phyloP scores from a whole-genome alignment of 805 yeast genomes.

The Tetrapisispora pingtungensis region DNA sequence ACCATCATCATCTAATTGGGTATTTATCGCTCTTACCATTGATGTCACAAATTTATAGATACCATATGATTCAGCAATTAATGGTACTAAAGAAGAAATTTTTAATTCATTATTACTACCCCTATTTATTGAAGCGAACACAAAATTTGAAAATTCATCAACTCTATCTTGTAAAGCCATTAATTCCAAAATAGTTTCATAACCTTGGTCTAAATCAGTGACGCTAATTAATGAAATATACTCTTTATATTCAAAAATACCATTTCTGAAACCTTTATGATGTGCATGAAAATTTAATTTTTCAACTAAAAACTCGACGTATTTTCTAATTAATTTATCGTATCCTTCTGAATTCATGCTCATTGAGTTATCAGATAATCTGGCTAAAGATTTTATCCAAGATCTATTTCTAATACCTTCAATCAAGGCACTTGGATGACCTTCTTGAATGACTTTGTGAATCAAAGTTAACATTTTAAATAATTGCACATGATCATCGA shows the following conservation, averaged over 20 bases:
- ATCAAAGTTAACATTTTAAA: conserved; percentile 78
- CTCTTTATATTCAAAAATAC: conserved; percentile 93
- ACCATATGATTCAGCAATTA: conserved; percentile 86
- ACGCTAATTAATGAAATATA: conserved; percentile 79
- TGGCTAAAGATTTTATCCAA: conserved; percentile 66
- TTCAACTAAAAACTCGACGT: conserved; percentile 55
- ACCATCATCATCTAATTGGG: conserved; percentile 53
- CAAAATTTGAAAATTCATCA: conserved; percentile 64
- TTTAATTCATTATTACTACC: conserved; percentile 57
- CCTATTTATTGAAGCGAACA: conserved; percentile 61
- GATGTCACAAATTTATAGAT: conserved; percentile 81
- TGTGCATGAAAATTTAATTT: conserved; percentile 75
- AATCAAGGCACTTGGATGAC: conserved; percentile 75
- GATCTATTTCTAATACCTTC: conserved; percentile 73
- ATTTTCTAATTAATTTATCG: conserved; percentile 57
- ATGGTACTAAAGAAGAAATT: conserved; percentile 78
- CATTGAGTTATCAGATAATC: conserved; percentile 37
- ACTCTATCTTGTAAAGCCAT: conserved; percentile 78
- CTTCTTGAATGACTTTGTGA: conserved; percentile 94
- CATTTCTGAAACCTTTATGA: conserved; percentile 77
- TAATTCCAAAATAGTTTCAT: conserved; percentile 75
- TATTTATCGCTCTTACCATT: conserved; percentile 82
- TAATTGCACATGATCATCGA: conserved; percentile 65
- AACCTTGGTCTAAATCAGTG: conserved; percentile 92
- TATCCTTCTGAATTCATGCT: conserved; percentile 36